Percentiles rank a stretch among this genome's conserved stretches.
phyloP scores from a whole-genome alignment of 768 basidiomycete species.

The Agaricus blazei region DNA sequence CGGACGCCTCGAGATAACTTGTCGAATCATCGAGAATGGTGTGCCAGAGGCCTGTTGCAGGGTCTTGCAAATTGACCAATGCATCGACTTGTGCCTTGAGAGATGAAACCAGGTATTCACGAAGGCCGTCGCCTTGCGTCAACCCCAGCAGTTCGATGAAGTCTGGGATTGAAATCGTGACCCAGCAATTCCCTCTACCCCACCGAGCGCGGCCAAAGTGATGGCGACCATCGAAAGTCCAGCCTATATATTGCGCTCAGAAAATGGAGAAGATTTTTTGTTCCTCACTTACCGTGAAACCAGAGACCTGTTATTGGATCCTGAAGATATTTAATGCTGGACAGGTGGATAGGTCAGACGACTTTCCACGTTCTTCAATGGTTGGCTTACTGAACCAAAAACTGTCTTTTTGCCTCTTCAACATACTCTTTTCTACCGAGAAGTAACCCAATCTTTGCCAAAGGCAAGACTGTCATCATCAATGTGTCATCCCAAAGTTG shows the following conservation, averaged over 20 bases:
- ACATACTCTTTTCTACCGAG: conserved; percentile 44
- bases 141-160: conserved; percentile 43
- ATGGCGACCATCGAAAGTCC: conserved; percentile 41
- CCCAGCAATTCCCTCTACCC: conserved; percentile 56
- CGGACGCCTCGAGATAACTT: conserved; percentile 47
- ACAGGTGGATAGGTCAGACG: not conserved
- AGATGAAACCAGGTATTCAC: conserved; percentile 34
- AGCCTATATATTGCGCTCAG: conserved; percentile 21
- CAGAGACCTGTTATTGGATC: conserved; percentile 39
- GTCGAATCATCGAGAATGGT: conserved; percentile 47
- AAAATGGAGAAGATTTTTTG: not conserved
- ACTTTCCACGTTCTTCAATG: not conserved
- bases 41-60: conserved; percentile 44
- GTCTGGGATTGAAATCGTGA: conserved; percentile 40
- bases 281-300: conserved; percentile 36
- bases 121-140: conserved; percentile 34
- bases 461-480: conserved; percentile 54
- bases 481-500: conserved; percentile 56
- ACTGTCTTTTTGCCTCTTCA: conserved; percentile 50
- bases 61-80: conserved; percentile 39
- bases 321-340: conserved; percentile 39
- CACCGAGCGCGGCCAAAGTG: conserved; percentile 43
- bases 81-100: conserved; percentile 43
- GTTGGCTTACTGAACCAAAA: conserved; percentile 38
- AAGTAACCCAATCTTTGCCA: conserved; percentile 51